Base-by-base conservation (phyloP, 495 filamentous ascomycete genomes). In the Talaromyces trachyspermus region DNA sequence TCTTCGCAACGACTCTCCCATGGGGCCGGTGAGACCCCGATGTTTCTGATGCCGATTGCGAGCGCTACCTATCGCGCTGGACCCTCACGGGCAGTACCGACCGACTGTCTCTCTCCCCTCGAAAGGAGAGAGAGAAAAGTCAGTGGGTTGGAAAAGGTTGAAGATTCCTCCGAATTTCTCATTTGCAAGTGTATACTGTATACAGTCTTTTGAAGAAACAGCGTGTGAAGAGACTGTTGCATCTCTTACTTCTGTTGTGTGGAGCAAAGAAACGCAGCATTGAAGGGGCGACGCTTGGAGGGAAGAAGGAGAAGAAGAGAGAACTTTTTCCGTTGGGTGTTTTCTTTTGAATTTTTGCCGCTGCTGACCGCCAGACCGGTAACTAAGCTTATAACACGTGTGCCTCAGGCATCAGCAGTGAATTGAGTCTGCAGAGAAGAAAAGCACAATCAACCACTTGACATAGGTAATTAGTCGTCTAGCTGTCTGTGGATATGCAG, bases 151-250 rank as follows among this genome's bases (percentile, higher is more conserved):
- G 57, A 61, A 56, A 53, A 63, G 54, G 47, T 66, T 88, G 87
- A 89, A 94, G 89, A 91, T 82, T 95, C 87, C 91, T 95, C 90
- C 90, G 90, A 95, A 95, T 95, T 95, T 95, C 91, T 94, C 91
- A 95, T 92, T 92, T 95, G 91, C 89, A 74, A 62, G 37, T 30
- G 44, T 61, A 52, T 63, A n/a, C n/a, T 56, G 50, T 52, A 2
- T 9, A 15, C 10, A 29, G 2, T 55, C 33, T 56, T 49, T 41
- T 46, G 15, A 3, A 14, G 24, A 26, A 43, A 51, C 33, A 50
- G 48, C 30, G 43, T 48, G 54, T 62, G 64, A 61, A 61, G 51
- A 49, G 22, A 17, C 3, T 4, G 12, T n/a, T 5, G 9, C n/a
- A 18, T 22, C 10, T n/a, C 23, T 23, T 49, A 41, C 48, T 55